Evolutionary conservation across 148 eudicot genomes (phyloP).

Genomic region (Dianthus caryophyllus): DNA sequence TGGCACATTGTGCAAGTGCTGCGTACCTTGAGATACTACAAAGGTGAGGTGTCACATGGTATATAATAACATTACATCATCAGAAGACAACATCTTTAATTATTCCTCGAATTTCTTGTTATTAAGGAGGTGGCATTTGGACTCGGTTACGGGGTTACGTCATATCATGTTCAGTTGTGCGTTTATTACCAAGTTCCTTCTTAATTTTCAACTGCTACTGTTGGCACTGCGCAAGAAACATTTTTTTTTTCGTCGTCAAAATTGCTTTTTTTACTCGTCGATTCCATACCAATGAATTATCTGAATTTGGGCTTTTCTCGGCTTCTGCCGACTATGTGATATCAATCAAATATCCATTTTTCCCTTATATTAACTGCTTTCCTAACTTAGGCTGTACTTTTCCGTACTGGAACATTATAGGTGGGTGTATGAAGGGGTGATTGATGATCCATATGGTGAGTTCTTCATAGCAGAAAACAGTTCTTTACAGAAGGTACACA

Average conservation of each 20-base stretch:
- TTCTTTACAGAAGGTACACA: constrained; percentile 77
- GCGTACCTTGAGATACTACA: constrained; percentile 94
- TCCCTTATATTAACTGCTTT: neutral
- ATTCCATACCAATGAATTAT: neutral
- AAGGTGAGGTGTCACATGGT: constrained; percentile 41
- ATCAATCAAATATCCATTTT: neutral
- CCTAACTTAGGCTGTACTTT: constrained; percentile 1
- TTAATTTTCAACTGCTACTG: neutral
- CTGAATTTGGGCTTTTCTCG: neutral
- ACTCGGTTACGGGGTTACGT: neutral
- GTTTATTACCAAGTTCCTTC: neutral
- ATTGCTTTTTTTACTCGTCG: neutral
- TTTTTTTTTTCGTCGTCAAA: neutral
- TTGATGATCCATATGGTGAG: constrained; percentile 94
- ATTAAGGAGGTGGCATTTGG: constrained; percentile 2
- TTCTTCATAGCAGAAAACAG: constrained; percentile 93
- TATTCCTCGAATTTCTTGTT: neutral
- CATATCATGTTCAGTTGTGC: neutral
- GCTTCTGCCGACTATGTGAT: neutral
- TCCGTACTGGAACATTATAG: constrained; percentile 28
- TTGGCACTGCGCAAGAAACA: neutral
- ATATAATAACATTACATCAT: neutral
- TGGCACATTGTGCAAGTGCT: constrained; percentile 77
- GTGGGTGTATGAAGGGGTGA: constrained; percentile 99
- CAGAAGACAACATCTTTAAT: neutral